Conservation (phyloP, 2,329 filamentous ascomycete genomes). For the Venturia nashicola region DNA sequence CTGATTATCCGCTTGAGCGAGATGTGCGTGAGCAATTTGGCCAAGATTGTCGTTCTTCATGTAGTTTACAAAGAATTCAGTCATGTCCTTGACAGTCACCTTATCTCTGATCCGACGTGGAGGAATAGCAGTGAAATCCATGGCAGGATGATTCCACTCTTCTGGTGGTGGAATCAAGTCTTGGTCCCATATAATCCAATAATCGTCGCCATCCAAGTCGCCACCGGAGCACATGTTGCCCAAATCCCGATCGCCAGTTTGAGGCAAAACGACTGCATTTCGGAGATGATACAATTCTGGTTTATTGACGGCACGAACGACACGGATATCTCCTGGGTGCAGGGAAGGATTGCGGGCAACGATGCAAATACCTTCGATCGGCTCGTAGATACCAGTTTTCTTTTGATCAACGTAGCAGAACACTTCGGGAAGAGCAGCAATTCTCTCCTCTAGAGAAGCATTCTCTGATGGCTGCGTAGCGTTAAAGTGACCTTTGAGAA, state of each 20-base stretch:
- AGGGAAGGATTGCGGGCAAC: constrained; percentile 88
- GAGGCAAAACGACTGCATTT: constrained; percentile 79
- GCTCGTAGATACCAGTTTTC: constrained; percentile 41
- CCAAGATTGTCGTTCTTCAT: constrained; percentile 83
- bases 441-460: constrained; percentile 28
- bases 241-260: constrained; percentile 70
- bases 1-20: constrained; percentile 60
- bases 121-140: constrained; percentile 57
- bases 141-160: constrained; percentile 60
- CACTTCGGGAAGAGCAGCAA: constrained; percentile 61
- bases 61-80: constrained; percentile 77
- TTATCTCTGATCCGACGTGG: constrained; percentile 45
- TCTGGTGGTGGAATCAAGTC: constrained; percentile 48
- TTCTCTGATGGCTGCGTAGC: constrained; percentile 26
- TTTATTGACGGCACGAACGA: constrained; percentile 72
- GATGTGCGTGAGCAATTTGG: constrained; percentile 68
- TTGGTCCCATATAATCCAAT: constrained; percentile 82
- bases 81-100: constrained; percentile 62
- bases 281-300: constrained; percentile 62
- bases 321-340: constrained; percentile 81
- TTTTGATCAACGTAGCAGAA: constrained; percentile 66
- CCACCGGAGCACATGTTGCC: constrained; percentile 94
- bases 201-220: constrained; percentile 93
- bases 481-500: constrained; percentile 58
- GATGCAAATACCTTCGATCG: constrained; percentile 67